A percentile compares a stretch with the other conserved stretches of the same genome.
phyloP scores from a whole-genome alignment of 2,329 filamentous ascomycete species.

The Cytospora piceicola region DNA sequence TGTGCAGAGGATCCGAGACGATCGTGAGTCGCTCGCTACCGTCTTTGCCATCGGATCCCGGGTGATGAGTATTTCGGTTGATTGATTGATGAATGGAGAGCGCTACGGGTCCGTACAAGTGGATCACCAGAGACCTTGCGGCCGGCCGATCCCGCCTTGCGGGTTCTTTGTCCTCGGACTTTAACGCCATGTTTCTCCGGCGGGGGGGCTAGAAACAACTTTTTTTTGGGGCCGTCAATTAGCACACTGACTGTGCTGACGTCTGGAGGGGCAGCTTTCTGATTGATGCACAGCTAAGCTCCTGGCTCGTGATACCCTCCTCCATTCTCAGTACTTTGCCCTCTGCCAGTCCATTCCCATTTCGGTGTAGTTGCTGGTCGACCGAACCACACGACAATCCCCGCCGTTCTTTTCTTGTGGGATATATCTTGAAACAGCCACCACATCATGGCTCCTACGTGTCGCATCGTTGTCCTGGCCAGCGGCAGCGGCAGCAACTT shows the following conservation, averaged over 20 bases:
- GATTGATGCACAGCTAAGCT: background rate
- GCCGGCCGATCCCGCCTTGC: conserved; percentile 3
- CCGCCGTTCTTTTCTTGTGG: background rate
- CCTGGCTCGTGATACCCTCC: background rate
- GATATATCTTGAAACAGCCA: background rate
- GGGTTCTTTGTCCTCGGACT: background rate
- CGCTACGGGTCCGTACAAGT: background rate
- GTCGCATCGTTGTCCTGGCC: conserved; percentile 69
- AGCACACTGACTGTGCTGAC: background rate
- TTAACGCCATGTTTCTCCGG: background rate
- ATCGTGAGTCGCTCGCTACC: background rate
- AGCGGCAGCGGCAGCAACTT: conserved; percentile 78
- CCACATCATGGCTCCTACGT: conserved; percentile 33
- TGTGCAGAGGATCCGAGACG: background rate
- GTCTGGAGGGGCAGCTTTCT: conserved; percentile 19
- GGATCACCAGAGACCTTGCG: background rate
- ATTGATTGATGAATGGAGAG: too few species aligned
- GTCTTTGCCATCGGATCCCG: background rate
- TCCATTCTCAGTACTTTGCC: background rate
- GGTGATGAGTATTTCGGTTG: background rate
- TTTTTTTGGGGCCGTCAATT: background rate
- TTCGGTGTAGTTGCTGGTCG: background rate
- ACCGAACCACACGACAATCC: background rate
- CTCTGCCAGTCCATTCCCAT: background rate
- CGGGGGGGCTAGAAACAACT: background rate